Conservation (phyloP, 2,329 filamentous ascomycete species). For the Aspergillus proliferans region DNA sequence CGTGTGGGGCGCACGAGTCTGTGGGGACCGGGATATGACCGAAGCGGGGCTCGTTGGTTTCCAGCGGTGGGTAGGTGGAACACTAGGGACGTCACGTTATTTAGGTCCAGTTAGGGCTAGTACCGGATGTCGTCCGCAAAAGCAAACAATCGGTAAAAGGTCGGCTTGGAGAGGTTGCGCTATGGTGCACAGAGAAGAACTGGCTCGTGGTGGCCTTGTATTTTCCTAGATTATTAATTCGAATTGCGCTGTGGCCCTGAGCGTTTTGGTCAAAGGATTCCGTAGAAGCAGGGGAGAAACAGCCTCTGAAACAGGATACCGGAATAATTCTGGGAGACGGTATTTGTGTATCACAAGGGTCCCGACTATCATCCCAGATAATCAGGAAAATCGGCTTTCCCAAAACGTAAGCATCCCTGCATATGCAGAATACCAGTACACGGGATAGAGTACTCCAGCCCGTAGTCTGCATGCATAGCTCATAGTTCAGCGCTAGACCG, state of each 20-base stretch:
- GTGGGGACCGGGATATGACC: not conserved
- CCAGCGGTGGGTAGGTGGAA: not conserved
- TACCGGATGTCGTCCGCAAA: not conserved
- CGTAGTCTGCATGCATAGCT: not conserved
- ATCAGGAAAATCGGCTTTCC: not conserved
- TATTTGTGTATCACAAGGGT: no score
- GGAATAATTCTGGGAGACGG: not conserved
- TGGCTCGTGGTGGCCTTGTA: no score
- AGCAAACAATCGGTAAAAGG: not conserved
- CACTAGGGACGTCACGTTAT: not conserved
- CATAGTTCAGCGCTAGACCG: not conserved
- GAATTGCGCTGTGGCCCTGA: no score
- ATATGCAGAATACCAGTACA: not conserved
- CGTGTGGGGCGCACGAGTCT: not conserved
- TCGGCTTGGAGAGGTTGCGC: not conserved
- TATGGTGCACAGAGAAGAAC: no score
- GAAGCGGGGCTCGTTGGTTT: not conserved
- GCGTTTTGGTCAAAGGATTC: no score
- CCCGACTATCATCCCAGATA: not conserved
- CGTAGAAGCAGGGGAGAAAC: not conserved
- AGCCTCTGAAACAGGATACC: not conserved
- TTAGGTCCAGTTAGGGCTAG: not conserved
- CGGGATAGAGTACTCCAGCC: no score
- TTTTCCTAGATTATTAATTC: no score
- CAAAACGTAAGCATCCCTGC: not conserved